A percentile compares a stretch with the other conserved stretches of the same genome.
phyloP scores from a whole-genome alignment of 805 yeast genomes.

The Cephaloascus albidus region DNA sequence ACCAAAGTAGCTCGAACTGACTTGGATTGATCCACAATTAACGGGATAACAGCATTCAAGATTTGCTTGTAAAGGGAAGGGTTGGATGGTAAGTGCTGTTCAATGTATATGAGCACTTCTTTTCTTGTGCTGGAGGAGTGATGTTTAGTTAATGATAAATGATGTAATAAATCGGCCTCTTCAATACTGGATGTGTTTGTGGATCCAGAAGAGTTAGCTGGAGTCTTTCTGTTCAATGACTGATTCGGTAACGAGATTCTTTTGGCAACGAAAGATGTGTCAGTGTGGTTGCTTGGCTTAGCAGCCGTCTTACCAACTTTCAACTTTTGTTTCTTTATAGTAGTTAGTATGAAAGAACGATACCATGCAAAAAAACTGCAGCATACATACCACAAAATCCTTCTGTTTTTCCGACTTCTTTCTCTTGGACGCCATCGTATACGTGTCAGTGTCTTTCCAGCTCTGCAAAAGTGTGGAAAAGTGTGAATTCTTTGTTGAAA shows the following conservation, averaged over 20 bases:
- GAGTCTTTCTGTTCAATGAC: constrained; percentile 11
- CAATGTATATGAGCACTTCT: constrained; percentile 53
- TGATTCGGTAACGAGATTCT: constrained; percentile 40
- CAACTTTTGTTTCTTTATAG: constrained; percentile 62
- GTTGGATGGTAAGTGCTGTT: constrained; percentile 40
- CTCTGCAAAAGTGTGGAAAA: no score
- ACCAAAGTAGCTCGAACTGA: constrained; percentile 54
- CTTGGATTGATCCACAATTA: constrained; percentile 57
- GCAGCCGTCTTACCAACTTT: constrained; percentile 80
- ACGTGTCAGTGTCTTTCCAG: no score
- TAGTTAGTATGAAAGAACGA: no score
- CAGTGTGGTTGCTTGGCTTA: constrained; percentile 69
- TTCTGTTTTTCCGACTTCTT: constrained; percentile 58
- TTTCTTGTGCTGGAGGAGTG: constrained; percentile 63
- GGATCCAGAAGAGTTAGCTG: not conserved
- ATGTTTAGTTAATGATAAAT: constrained; percentile 65
- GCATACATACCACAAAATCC: constrained; percentile 43
- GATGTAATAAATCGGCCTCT: constrained; percentile 44
- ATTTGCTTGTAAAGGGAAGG: constrained; percentile 48
- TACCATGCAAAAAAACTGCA: no score
- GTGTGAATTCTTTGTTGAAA: no score
- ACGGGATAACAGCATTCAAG: constrained; percentile 47
- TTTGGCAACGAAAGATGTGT: constrained; percentile 75
- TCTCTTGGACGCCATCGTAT: constrained; percentile 34
- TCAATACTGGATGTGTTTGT: constrained; percentile 3